A percentile compares a stretch with the other conserved stretches of the same genome.
Conservation (phyloP, 768 basidiomycete genomes). For the Amanita thiersii region DNA sequence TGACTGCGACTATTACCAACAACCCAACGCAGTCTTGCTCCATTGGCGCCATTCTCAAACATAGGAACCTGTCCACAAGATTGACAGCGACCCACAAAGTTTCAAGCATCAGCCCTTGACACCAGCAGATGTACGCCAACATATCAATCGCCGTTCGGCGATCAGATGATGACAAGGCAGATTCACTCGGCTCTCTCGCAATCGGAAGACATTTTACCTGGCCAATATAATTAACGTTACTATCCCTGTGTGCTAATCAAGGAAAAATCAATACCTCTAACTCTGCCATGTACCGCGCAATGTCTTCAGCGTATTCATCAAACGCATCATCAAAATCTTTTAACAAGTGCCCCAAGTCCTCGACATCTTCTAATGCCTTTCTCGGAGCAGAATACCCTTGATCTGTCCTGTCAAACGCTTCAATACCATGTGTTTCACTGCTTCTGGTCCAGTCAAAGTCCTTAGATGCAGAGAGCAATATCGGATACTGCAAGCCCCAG, state of each 20-base stretch:
- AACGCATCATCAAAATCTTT: conserved; percentile 5
- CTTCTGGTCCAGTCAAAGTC: no score
- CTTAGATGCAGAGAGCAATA: no score
- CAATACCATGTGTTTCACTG: no score
- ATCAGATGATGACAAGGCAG: no score
- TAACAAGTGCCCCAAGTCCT: neutral
- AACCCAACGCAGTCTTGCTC: neutral
- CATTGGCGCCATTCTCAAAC: neutral
- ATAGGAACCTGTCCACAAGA: conserved; percentile 2
- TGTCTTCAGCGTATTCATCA: conserved; percentile 5
- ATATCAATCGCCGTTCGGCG: neutral
- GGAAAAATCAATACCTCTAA: conserved; percentile 3
- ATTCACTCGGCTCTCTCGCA: no score
- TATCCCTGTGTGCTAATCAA: neutral
- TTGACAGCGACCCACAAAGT: conserved; percentile 5
- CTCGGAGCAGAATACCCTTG: no score
- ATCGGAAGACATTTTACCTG: neutral
- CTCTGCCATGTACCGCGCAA: conserved; percentile 4
- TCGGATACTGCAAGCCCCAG: no score
- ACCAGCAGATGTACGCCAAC: neutral
- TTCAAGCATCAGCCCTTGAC: neutral
- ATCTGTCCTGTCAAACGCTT: no score
- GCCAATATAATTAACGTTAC: neutral
- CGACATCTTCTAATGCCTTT: neutral
- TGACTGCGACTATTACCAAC: neutral